phyloP scores from a whole-genome alignment of 768 basidiomycete genomes.

The Lyophyllum decastes region DNA sequence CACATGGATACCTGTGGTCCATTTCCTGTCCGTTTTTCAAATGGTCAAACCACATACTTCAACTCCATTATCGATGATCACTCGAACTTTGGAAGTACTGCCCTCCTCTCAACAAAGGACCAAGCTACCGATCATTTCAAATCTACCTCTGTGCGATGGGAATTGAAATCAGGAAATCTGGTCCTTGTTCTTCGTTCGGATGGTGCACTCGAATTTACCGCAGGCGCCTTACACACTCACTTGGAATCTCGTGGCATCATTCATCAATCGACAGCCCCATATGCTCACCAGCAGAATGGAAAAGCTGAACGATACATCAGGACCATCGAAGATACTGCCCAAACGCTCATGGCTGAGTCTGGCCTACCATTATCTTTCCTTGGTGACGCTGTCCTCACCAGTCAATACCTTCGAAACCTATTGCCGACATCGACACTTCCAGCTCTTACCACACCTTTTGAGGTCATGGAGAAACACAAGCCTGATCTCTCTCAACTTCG shows the following conservation, averaged over 20 bases:
- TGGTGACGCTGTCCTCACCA: slow-evolving; percentile 22
- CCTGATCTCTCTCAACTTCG: slow-evolving; percentile 28
- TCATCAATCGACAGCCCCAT: slow-evolving; percentile 23
- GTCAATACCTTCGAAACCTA: slow-evolving; percentile 21
- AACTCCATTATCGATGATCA: slow-evolving; percentile 17
- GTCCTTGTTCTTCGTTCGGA: slow-evolving; percentile 17
- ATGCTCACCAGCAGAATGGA: slow-evolving; percentile 34
- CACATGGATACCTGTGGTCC: slow-evolving; percentile 30
- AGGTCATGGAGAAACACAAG: slow-evolving; percentile 18
- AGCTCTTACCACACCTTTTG: slow-evolving; percentile 18
- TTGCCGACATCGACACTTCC: slow-evolving; percentile 25
- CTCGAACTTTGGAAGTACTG: slow-evolving; percentile 16
- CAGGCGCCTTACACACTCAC: background rate
- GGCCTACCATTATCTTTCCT: slow-evolving; percentile 23
- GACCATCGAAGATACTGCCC: too few species aligned
- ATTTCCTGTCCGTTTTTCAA: slow-evolving; percentile 14
- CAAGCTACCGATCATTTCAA: slow-evolving; percentile 5
- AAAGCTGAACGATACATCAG: slow-evolving; percentile 28
- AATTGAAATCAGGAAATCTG: slow-evolving; percentile 1
- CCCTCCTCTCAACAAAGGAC: slow-evolving; percentile 1
- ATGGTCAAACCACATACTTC: slow-evolving; percentile 9
- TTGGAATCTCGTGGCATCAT: slow-evolving; percentile 17
- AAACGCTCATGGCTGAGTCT: slow-evolving; percentile 23
- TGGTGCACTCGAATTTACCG: slow-evolving; percentile 19
- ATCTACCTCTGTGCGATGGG: background rate